Conservation (phyloP, 2,329 filamentous ascomycete species). For the Fusarium nanum region DNA sequence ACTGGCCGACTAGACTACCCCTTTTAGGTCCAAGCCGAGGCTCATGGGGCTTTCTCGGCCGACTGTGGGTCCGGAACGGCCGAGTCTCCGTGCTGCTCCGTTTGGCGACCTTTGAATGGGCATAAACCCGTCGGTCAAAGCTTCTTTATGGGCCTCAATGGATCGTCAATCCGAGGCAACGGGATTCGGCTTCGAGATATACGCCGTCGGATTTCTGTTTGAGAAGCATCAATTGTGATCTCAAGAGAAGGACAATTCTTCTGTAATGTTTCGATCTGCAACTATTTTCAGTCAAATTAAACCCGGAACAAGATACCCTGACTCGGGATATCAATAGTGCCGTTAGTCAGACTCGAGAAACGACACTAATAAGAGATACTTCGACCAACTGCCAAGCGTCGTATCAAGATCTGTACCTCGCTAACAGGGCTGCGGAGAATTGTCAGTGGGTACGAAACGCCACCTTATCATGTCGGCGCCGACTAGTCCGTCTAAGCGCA, state of each 20-base stretch:
- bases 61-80: conserved; percentile 36
- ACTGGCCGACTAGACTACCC: conserved; percentile 9
- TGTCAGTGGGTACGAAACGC: conserved; percentile 2
- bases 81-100: conserved; percentile 26
- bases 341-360: background rate
- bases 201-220: background rate
- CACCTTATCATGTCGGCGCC: conserved; percentile 11
- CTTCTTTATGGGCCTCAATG: conserved; percentile 7
- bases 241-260: background rate
- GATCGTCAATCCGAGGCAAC: conserved; percentile 24
- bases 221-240: background rate
- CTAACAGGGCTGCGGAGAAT: conserved; percentile 19
- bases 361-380: background rate
- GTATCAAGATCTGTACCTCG: background rate
- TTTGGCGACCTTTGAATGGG: conserved; percentile 9
- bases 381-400: background rate
- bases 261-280: background rate
- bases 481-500: conserved; percentile 2
- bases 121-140: conserved; percentile 10
- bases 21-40: conserved; percentile 28
- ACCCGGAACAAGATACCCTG: background rate
- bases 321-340: background rate
- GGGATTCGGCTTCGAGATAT: conserved; percentile 15
- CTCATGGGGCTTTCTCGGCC: conserved; percentile 40
- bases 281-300: background rate